Evolutionary conservation across 106 monocot genomes (phyloP).

Genomic region (Narthecium ossifragum): DNA sequence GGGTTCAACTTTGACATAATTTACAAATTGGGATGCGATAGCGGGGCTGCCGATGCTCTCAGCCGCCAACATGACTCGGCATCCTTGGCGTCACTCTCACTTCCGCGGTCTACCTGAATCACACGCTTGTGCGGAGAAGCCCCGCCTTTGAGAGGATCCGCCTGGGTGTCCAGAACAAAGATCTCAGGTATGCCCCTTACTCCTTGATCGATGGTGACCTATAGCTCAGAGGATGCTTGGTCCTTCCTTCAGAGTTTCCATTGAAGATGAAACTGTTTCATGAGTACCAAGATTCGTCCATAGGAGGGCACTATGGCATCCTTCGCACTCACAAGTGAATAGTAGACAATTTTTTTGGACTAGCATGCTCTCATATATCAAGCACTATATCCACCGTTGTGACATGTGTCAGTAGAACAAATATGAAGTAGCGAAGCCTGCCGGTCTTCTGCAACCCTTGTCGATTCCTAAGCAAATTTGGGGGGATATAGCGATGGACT

Average conservation of each 20-base stretch:
- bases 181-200: neutral
- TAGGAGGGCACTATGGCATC: neutral
- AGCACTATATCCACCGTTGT: neutral
- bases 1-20: neutral
- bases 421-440: neutral
- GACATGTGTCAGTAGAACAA: neutral
- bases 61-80: neutral
- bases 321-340: neutral
- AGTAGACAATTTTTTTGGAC: neutral
- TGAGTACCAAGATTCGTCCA: neutral
- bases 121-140: neutral
- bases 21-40: neutral
- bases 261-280: neutral
- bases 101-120: neutral
- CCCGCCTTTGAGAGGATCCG: neutral
- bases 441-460: neutral
- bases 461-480: neutral
- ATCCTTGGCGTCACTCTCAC: neutral
- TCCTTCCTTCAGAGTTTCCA: neutral
- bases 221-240: neutral
- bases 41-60: neutral
- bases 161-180: no score
- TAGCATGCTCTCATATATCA: neutral
- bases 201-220: neutral
- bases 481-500: conserved; percentile 1